Conservation (phyloP, 2,329 filamentous ascomycete genomes). For the Dryadomyces quercus-mongolicae region DNA sequence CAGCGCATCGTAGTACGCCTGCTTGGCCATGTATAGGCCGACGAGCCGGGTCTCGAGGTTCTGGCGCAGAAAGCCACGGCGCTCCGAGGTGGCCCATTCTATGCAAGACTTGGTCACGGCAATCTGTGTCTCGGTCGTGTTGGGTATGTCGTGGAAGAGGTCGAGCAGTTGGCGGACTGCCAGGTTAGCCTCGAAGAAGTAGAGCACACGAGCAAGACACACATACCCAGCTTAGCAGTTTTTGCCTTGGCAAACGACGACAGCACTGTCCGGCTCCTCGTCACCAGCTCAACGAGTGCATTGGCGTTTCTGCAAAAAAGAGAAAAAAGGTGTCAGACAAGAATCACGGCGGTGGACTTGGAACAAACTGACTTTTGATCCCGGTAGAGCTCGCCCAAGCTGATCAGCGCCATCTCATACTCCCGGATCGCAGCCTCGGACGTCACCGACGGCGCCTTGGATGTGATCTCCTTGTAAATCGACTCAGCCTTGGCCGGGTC, state of each 20-base stretch:
- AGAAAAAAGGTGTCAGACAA: constrained; percentile 1
- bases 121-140: constrained; percentile 90
- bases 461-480: constrained; percentile 81
- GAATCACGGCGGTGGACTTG: not conserved
- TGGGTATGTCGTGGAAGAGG: constrained; percentile 84
- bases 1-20: constrained; percentile 93
- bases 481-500: constrained; percentile 75
- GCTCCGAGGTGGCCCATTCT: constrained; percentile 94
- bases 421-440: constrained; percentile 78
- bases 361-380: constrained; percentile 59
- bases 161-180: constrained; percentile 92
- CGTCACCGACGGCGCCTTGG: constrained; percentile 69
- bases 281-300: constrained; percentile 81
- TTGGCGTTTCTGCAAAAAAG: constrained; percentile 62
- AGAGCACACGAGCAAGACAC: not conserved
- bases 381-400: constrained; percentile 82
- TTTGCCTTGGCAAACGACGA: constrained; percentile 98
- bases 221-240: constrained; percentile 88
- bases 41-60: constrained; percentile 96
- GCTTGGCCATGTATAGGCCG: constrained; percentile 89
- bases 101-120: constrained; percentile 96
- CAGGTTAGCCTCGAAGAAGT: not conserved
- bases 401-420: constrained; percentile 82
- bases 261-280: constrained; percentile 77
- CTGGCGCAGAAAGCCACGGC: constrained; percentile 90